Evolutionary conservation across 2,329 filamentous ascomycete genomes (phyloP).

Genomic region (Diplodia mutila): DNA sequence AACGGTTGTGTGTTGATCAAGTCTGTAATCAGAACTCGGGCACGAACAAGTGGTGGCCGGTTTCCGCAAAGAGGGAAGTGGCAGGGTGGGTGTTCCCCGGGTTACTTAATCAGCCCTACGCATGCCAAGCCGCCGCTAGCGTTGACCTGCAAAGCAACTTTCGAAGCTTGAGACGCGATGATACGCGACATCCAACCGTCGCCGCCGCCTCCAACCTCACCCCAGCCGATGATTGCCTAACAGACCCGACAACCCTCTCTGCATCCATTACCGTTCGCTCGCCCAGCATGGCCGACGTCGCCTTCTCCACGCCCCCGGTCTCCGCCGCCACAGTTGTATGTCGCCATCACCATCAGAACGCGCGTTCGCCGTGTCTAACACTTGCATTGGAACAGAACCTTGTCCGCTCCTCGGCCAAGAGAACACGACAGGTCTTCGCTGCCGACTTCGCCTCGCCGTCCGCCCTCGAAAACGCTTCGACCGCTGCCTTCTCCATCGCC

Average conservation of each 20-base stretch:
- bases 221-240: conserved; percentile 11
- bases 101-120: conserved; percentile 13
- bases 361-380: background rate
- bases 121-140: conserved; percentile 13
- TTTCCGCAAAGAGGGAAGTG: too few relatives aligned
- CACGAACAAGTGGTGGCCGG: background rate
- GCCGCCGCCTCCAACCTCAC: conserved; percentile 1
- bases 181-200: conserved; percentile 12
- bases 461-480: conserved; percentile 47
- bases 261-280: background rate
- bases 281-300: conserved; percentile 26
- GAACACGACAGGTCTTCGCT: conserved; percentile 59
- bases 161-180: conserved; percentile 6
- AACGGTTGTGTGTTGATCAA: too few relatives aligned
- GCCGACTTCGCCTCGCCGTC: conserved; percentile 53
- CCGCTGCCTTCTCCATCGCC: conserved; percentile 46
- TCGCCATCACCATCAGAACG: background rate
- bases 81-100: too few relatives aligned
- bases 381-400: conserved; percentile 11
- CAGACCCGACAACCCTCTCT: background rate
- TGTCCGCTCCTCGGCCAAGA: conserved; percentile 54
- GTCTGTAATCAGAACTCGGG: too few relatives aligned
- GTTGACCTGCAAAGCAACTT: conserved; percentile 12
- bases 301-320: conserved; percentile 7
- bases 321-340: conserved; percentile 19